Conservation (phyloP, 768 basidiomycete species). For the Suillus subaureus region DNA sequence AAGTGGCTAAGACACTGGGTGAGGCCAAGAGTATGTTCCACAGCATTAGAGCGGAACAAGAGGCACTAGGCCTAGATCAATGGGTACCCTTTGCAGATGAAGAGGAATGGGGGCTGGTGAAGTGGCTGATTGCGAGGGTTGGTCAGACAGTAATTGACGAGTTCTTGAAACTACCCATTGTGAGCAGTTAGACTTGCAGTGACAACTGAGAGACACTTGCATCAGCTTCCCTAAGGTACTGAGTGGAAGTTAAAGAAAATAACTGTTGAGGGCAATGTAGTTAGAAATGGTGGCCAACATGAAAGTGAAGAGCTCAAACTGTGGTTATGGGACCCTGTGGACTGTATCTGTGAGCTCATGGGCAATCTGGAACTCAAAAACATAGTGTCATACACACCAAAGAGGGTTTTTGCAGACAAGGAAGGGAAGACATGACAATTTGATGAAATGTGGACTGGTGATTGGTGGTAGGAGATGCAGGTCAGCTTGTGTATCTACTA, state of each 20-base stretch:
- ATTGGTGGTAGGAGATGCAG: slow-evolving; percentile 41
- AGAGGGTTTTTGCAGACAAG: slow-evolving; percentile 23
- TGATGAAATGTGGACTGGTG: slow-evolving; percentile 39
- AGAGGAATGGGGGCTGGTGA: too few relatives aligned
- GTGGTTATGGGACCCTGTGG: slow-evolving; percentile 27
- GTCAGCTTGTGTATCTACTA: slow-evolving; percentile 20
- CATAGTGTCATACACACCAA: slow-evolving; percentile 33
- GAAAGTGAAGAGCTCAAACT: slow-evolving; percentile 21
- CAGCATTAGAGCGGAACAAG: too few relatives aligned
- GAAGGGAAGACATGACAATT: slow-evolving; percentile 25
- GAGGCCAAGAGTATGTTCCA: too few relatives aligned
- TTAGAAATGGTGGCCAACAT: slow-evolving; percentile 7
- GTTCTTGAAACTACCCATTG: too few relatives aligned
- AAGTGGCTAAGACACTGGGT: too few relatives aligned
- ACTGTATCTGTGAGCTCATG: slow-evolving; percentile 29
- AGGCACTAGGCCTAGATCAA: too few relatives aligned
- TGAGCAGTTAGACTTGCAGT: too few relatives aligned
- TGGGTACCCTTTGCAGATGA: too few relatives aligned
- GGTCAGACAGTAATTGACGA: too few relatives aligned
- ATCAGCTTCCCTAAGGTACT: neutral
- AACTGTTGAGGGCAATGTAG: neutral
- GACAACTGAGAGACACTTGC: too few relatives aligned
- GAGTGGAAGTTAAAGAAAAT: neutral
- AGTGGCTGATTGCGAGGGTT: too few relatives aligned
- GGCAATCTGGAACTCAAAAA: slow-evolving; percentile 29